Evolutionary conservation across 2,329 filamentous ascomycete genomes (phyloP).

Genomic region (Fusarium tupiense): DNA sequence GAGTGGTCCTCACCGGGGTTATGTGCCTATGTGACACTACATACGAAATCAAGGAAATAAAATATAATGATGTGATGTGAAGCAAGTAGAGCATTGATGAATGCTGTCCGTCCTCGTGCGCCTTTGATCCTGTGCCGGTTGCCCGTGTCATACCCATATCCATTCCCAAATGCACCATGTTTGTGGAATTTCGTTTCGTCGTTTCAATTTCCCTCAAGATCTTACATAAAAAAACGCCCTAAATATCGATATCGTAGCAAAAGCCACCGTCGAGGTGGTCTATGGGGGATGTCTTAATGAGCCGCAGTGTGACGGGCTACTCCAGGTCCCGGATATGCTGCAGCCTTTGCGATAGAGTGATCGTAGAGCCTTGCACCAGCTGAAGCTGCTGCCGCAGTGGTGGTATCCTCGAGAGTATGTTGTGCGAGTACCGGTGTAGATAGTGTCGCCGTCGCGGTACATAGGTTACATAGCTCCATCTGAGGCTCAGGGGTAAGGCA

Average conservation of each 20-base stretch:
- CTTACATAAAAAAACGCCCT: conserved; percentile 26
- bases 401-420: conserved; percentile 27
- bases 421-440: conserved; percentile 43
- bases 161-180: conserved; percentile 21
- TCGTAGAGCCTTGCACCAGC: conserved; percentile 27
- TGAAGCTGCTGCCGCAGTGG: conserved; percentile 16
- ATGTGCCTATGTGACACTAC: conserved; percentile 31
- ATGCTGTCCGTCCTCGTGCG: conserved; percentile 35
- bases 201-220: conserved; percentile 28
- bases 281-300: conserved; percentile 11
- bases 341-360: conserved; percentile 30
- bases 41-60: conserved; percentile 13
- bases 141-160: conserved; percentile 18
- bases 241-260: not conserved
- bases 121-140: conserved; percentile 17
- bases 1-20: conserved; percentile 31
- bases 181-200: conserved; percentile 25
- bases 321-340: conserved; percentile 24
- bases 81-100: conserved; percentile 27
- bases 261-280: not conserved
- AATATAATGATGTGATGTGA: not conserved
- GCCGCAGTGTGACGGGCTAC: conserved; percentile 21
- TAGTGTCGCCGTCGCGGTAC: conserved; percentile 30
- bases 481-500: conserved; percentile 42
- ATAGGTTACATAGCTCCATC: conserved; percentile 42